Evolutionary conservation across 495 filamentous ascomycete species (phyloP).

Genomic region (Chaetomium fimeti): DNA sequence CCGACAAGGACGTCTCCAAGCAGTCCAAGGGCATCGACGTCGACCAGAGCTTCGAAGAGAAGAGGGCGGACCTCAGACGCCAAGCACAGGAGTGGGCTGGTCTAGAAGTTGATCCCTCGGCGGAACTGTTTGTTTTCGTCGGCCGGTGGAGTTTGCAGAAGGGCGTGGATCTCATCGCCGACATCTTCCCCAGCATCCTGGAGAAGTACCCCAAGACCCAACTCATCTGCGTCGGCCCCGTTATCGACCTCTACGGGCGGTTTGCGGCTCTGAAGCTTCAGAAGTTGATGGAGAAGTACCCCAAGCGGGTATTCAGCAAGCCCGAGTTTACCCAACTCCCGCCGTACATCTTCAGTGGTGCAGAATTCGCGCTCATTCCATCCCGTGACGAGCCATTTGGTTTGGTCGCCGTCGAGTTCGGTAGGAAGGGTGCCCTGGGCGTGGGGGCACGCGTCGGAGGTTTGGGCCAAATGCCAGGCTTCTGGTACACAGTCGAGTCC

Average conservation of each 20-base stretch:
- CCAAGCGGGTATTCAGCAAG: constrained; percentile 73
- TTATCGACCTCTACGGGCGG: constrained; percentile 76
- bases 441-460: constrained; percentile 67
- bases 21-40: constrained; percentile 55
- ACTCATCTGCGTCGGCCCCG: constrained; percentile 68
- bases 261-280: constrained; percentile 74
- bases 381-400: constrained; percentile 80
- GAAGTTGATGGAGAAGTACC: constrained; percentile 70
- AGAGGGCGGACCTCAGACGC: constrained; percentile 55
- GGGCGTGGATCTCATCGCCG: constrained; percentile 74
- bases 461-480: constrained; percentile 78
- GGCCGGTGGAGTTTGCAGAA: constrained; percentile 80
- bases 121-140: constrained; percentile 75
- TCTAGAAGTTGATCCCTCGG: constrained; percentile 61
- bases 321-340: constrained; percentile 75
- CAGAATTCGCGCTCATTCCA: constrained; percentile 76
- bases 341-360: constrained; percentile 73
- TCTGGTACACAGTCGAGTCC: constrained; percentile 70
- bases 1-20: constrained; percentile 41
- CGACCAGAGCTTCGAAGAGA: constrained; percentile 58
- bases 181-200: constrained; percentile 70
- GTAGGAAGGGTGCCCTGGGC: constrained; percentile 72
- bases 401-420: constrained; percentile 78
- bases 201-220: constrained; percentile 66
- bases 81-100: constrained; percentile 80